These are phyloP conservation scores for Leptographium lundbergii DNA, from an alignment of 2,329 filamentous ascomycete genomes.

Conservation along the genomic window DNA sequence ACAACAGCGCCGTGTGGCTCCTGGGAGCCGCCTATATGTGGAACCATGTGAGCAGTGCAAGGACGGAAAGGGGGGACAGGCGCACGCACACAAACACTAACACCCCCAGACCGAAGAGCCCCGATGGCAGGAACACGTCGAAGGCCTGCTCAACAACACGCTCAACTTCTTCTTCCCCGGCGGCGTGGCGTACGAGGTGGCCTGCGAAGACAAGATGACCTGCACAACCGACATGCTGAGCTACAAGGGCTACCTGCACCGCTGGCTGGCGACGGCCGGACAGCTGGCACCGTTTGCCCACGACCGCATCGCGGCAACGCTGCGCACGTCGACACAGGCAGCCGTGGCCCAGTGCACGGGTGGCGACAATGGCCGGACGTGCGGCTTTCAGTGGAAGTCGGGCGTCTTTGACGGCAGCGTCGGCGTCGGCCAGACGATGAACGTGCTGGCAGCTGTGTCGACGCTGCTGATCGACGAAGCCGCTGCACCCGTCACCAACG, in stretches of 20 bases:
- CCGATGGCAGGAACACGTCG: conserved; percentile 31
- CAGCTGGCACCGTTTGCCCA: conserved; percentile 36
- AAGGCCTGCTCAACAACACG: conserved; percentile 30
- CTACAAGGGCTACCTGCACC: conserved; percentile 44
- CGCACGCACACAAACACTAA: not conserved
- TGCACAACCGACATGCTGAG: conserved; percentile 47
- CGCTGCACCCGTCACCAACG: conserved; percentile 24
- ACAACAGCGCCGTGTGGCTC: conserved; percentile 40
- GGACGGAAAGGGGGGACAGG: not conserved
- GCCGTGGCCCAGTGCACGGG: conserved; percentile 36
- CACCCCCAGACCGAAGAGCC: conserved; percentile 7
- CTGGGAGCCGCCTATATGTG: conserved; percentile 47
- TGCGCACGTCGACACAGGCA: conserved; percentile 33
- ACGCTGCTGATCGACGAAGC: conserved; percentile 24
- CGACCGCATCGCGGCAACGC: conserved; percentile 28
- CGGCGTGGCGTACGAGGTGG: conserved; percentile 35
- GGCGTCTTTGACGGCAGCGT: conserved; percentile 33
- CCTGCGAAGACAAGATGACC: conserved; percentile 37
- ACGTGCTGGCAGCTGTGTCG: conserved; percentile 37
- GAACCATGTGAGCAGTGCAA: conserved; percentile 26
- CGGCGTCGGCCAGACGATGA: conserved; percentile 44
- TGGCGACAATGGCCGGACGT: conserved; percentile 28
- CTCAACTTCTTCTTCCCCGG: conserved; percentile 34
- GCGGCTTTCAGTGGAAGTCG: conserved; percentile 40
- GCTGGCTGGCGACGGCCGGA: conserved; percentile 36